Evolutionary conservation across 768 basidiomycete species (phyloP).

Genomic region (Podaxis mareebaensis): DNA sequence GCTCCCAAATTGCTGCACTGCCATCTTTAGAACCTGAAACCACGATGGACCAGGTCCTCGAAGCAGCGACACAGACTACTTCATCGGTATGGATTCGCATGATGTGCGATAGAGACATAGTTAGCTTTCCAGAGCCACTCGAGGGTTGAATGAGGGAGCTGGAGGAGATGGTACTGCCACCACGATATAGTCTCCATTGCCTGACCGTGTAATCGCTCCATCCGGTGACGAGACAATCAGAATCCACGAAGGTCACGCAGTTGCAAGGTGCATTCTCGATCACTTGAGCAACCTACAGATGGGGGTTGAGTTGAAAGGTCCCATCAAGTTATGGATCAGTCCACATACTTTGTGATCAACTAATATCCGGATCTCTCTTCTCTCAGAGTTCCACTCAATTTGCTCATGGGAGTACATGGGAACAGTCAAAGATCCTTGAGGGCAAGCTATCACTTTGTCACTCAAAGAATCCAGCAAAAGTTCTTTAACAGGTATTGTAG

Average conservation of each 20-base stretch:
- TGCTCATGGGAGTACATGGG: conserved; percentile 68
- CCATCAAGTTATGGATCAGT: not conserved
- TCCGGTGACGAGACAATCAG: conserved; percentile 74
- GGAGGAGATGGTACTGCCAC: conserved; percentile 25
- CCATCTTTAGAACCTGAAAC: conserved; percentile 88
- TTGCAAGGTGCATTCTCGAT: conserved; percentile 73
- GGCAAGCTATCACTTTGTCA: conserved; percentile 62
- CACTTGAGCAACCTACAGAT: conserved; percentile 64
- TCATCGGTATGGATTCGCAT: conserved; percentile 78
- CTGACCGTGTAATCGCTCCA: conserved; percentile 81
- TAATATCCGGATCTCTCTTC: conserved; percentile 59
- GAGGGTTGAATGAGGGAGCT: not conserved
- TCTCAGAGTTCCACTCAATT: conserved; percentile 63
- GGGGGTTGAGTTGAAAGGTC: not conserved
- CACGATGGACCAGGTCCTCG: conserved; percentile 78
- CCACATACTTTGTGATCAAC: conserved; percentile 59
- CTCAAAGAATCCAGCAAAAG: conserved; percentile 60
- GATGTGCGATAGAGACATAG: conserved; percentile 57
- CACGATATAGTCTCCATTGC: conserved; percentile 68
- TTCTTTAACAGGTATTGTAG: conserved; percentile 43
- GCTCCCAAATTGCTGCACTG: conserved; percentile 86
- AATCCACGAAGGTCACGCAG: conserved; percentile 79
- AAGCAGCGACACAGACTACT: conserved; percentile 70
- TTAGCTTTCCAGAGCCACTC: conserved; percentile 21
- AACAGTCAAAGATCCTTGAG: conserved; percentile 54